Evolutionary conservation across 441 rosid species (phyloP).

Genomic region (Jatropha multifida): DNA sequence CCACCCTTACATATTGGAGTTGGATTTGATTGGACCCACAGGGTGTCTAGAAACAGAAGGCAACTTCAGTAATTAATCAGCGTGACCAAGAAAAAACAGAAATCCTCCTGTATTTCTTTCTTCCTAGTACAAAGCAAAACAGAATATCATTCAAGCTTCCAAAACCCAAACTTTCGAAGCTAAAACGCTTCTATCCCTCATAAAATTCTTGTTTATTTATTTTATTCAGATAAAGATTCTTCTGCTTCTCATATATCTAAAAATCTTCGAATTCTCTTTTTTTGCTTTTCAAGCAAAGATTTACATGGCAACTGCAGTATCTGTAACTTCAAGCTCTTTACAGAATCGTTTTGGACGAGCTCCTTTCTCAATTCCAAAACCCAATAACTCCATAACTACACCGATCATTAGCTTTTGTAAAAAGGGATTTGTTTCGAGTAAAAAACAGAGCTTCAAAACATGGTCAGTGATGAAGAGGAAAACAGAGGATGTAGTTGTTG

Average conservation of each 20-base stretch:
- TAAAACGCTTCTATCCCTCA: neutral
- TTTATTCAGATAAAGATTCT: too few species aligned
- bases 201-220: neutral
- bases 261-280: neutral
- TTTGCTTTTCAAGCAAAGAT: neutral
- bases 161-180: neutral
- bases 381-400: neutral
- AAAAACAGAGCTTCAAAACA: conserved; percentile 15
- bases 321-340: conserved; percentile 21
- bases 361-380: conserved; percentile 1
- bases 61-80: neutral
- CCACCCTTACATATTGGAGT: neutral
- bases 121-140: neutral
- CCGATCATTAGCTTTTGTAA: neutral
- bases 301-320: conserved; percentile 29
- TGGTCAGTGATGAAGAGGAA: conserved; percentile 25
- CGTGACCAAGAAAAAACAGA: neutral
- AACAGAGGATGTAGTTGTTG: conserved; percentile 2
- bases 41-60: neutral
- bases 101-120: neutral
- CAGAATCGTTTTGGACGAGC: neutral
- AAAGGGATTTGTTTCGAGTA: neutral
- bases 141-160: neutral
- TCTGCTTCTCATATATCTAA: neutral
- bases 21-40: neutral